Conservation (phyloP, 139 green algal genomes). For the Chlamydomonas incerta region DNA sequence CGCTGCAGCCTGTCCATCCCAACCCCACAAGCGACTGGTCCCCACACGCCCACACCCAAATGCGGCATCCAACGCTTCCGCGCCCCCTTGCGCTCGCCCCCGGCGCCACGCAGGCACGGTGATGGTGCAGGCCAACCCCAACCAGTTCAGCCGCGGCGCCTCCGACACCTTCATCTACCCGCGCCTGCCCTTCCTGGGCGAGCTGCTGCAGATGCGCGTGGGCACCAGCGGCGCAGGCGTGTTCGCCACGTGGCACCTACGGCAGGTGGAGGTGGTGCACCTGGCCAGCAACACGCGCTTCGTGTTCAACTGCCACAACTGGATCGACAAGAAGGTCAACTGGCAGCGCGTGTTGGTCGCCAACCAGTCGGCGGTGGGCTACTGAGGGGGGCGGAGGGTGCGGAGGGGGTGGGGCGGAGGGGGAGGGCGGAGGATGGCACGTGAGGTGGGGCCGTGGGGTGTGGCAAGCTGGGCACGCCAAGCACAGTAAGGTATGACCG, state of each 20-base stretch:
- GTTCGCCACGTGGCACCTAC: conserved; percentile 77
- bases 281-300: conserved; percentile 57
- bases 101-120: conserved; percentile 64
- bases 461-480: no score
- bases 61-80: no score
- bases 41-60: no score
- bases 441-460: no score
- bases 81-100: no score
- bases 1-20: no score
- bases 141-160: conserved; percentile 62
- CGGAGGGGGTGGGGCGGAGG: not conserved
- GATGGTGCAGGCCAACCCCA: not conserved
- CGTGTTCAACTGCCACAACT: conserved; percentile 72
- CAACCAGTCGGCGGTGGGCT: not conserved
- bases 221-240: conserved; percentile 68
- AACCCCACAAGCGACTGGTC: no score
- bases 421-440: no score
- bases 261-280: conserved; percentile 69
- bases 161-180: conserved; percentile 73
- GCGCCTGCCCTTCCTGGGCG: conserved; percentile 65
- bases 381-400: not conserved
- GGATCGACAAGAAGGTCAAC: conserved; percentile 65
- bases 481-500: no score
- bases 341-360: conserved; percentile 63
- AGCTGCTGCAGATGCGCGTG: conserved; percentile 64